Evolutionary conservation across 768 basidiomycete species (phyloP), one percentile per base, ranked within the genome.

Genomic region (Leccinum fibrillosum): DNA sequence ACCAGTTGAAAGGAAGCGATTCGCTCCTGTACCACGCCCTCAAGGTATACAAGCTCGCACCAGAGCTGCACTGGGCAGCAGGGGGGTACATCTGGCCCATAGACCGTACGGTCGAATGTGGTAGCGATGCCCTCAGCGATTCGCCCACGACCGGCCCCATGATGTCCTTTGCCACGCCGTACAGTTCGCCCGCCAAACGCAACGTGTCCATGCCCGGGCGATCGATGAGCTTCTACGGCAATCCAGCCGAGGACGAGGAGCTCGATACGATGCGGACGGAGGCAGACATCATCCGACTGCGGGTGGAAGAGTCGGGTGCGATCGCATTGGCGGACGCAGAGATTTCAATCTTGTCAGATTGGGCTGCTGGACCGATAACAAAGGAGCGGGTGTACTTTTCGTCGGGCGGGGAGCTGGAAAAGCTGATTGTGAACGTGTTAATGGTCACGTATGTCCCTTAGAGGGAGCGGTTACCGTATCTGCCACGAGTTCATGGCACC

Each of bases 41-140:
- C 68, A 90, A 88, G 70, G 71, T 86, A 39, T 90, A 85, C 77
- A 90, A 90, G 59, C 82, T 92, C 49, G 71, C 75, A 1, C 88
- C 89, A 0, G 88, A 88, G 59, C 78, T 92, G 1, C 88, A 88
- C 58, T 92, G 89, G 86, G 84, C 86, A 17, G 90, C 91, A 32
- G 90, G 89, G 2, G 89, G 89, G 19, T 91, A 88, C 69, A 78
- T 92, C 60, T 92, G 91, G 90, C 85, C 89, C 0, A 77, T 83
- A 25, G 86, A 89, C 64, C 82, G 82, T 52, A 80, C 82, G 0
- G 86, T 91, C 19, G 88, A 91, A 65, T 80, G 82, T 55, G 78
- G 78, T 39, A 76, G 75, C 53, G 82, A 85, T 39, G 72, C 77
- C 56, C 60, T 63, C 3, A 11, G 49, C 8, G 72, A 75, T 3